These are phyloP conservation scores for Alternaria tenuissima DNA, from an alignment of 2,329 filamentous ascomycete genomes.

Conservation along the genomic window DNA sequence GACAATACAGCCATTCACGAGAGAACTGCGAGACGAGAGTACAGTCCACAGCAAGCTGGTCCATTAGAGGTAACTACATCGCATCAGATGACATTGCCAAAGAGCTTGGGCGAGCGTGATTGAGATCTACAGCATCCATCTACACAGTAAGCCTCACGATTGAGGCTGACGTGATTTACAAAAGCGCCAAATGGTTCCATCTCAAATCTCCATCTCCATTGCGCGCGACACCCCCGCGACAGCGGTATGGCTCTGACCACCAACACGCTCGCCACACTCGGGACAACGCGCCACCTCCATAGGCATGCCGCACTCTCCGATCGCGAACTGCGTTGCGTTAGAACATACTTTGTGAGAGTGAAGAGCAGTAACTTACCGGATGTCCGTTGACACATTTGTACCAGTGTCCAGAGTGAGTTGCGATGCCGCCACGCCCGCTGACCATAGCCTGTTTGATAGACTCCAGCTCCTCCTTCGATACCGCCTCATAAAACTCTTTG, in stretches of 20 bases:
- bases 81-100: background rate
- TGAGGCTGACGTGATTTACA: background rate
- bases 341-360: background rate
- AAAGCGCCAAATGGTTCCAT: background rate
- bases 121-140: background rate
- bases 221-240: slow-evolving; percentile 63
- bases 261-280: slow-evolving; percentile 66
- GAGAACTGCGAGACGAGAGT: background rate
- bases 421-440: slow-evolving; percentile 51
- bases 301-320: slow-evolving; percentile 72
- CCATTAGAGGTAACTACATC: background rate
- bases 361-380: slow-evolving; percentile 48
- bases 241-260: slow-evolving; percentile 62
- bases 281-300: slow-evolving; percentile 70
- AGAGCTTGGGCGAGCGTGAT: background rate
- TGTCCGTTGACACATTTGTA: slow-evolving; percentile 67
- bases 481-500: slow-evolving; percentile 51
- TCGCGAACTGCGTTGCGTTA: slow-evolving; percentile 56
- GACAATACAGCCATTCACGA: background rate
- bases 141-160: background rate
- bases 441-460: slow-evolving; percentile 60
- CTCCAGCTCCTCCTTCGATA: slow-evolving; percentile 54
- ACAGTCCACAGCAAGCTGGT: background rate
- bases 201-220: slow-evolving; percentile 57
- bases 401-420: slow-evolving; percentile 65